Evolutionary conservation across 139 green algal genomes (phyloP).

Genomic region (Chlamydomonas schloesseri): DNA sequence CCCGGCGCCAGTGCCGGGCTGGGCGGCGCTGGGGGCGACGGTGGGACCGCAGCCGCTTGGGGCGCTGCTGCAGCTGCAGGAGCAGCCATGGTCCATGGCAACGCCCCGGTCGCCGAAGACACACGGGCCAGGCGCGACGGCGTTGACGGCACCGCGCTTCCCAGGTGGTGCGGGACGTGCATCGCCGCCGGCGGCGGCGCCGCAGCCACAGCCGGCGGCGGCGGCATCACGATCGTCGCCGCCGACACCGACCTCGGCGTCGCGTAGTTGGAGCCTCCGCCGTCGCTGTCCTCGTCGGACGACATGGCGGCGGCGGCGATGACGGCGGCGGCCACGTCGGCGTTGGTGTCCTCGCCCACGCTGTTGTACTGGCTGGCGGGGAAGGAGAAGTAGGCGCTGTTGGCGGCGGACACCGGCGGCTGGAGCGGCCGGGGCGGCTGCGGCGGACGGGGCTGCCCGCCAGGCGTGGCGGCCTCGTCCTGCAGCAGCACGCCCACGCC

Average conservation of each 20-base stretch:
- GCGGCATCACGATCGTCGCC: neutral
- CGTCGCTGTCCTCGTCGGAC: neutral
- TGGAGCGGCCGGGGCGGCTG: neutral
- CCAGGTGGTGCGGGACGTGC: neutral
- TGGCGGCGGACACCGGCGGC: neutral
- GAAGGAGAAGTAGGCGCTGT: neutral
- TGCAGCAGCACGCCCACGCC: no score
- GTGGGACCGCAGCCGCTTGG: no score
- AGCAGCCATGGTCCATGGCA: neutral
- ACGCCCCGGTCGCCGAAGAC: neutral
- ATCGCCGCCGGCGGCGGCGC: neutral
- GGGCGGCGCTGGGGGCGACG: no score
- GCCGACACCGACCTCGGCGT: no score
- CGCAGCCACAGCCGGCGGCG: neutral
- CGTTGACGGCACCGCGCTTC: neutral
- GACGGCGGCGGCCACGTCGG: neutral
- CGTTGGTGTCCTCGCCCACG: neutral
- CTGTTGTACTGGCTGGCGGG: neutral
- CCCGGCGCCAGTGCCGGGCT: no score
- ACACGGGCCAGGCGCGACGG: constrained; percentile 9
- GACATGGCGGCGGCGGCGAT: no score
- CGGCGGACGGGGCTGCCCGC: no score
- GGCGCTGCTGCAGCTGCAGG: neutral
- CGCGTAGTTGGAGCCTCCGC: no score
- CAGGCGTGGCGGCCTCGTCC: no score